phyloP scores from a whole-genome alignment of 106 monocot species.

The Allium sativum region DNA sequence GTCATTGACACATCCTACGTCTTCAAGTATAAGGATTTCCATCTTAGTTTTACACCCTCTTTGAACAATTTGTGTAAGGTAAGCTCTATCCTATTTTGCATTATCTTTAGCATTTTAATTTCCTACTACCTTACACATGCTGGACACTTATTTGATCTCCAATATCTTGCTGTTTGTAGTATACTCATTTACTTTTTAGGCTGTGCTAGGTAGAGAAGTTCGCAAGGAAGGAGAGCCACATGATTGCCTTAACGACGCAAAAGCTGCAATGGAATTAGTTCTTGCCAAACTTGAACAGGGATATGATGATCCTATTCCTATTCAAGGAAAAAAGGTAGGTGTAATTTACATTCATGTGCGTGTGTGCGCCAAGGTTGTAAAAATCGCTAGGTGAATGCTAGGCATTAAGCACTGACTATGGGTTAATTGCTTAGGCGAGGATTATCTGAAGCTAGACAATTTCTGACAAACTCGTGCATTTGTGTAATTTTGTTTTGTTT shows the following conservation, averaged over 20 bases:
- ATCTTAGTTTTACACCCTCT: conserved; percentile 33
- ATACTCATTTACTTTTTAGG: conserved; percentile 11
- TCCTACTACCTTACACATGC: too few relatives aligned
- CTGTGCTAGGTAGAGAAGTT: conserved; percentile 48
- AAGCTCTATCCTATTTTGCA: neutral
- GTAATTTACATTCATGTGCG: too few relatives aligned
- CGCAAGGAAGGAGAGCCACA: conserved; percentile 64
- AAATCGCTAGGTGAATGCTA: too few relatives aligned
- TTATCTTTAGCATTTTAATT: too few relatives aligned
- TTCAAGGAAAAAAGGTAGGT: conserved; percentile 10
- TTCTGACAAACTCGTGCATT: too few relatives aligned
- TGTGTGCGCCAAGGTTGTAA: too few relatives aligned
- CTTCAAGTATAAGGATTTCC: conserved; percentile 40
- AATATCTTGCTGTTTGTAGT: neutral
- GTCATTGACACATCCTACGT: conserved; percentile 72
- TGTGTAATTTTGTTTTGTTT: too few relatives aligned
- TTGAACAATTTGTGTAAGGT: conserved; percentile 78
- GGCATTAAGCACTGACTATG: too few relatives aligned
- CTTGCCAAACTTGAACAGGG: conserved; percentile 59
- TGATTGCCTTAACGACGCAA: conserved; percentile 66
- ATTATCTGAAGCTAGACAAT: too few relatives aligned
- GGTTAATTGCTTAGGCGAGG: too few relatives aligned
- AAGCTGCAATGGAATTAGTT: conserved; percentile 74
- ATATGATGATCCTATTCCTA: conserved; percentile 49
- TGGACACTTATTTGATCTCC: neutral